Evolutionary conservation across 257 asterid genomes (phyloP).

Genomic region (Eucommia ulmoides): DNA sequence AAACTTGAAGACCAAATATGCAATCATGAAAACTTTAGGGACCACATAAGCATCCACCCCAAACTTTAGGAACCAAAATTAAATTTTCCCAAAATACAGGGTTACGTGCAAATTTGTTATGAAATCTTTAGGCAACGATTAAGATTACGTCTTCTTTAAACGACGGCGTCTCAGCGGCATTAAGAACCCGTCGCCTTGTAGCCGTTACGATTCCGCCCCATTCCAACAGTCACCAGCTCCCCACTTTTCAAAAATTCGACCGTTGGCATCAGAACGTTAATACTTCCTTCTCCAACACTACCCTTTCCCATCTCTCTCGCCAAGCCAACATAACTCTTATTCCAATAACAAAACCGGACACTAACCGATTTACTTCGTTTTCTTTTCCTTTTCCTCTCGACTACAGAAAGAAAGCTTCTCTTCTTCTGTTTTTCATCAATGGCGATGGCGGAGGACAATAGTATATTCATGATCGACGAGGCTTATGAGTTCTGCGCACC

Average conservation of each 20-base stretch:
- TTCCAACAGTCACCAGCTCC: conserved; percentile 12
- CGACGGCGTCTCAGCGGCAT: conserved; percentile 12
- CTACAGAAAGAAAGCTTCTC: neutral
- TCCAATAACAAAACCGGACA: no score
- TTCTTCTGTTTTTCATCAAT: conserved; percentile 3
- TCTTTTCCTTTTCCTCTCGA: neutral
- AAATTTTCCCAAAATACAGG: no score
- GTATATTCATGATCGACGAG: conserved; percentile 38
- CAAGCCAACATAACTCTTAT: neutral
- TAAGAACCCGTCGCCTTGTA: conserved; percentile 9
- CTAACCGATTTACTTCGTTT: neutral
- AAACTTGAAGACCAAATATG: no score
- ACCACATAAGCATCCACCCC: no score
- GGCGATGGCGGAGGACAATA: conserved; percentile 43
- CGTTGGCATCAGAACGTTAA: conserved; percentile 17
- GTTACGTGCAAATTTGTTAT: no score
- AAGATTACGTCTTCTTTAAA: no score
- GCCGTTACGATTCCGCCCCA: conserved; percentile 34
- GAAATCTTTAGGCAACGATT: no score
- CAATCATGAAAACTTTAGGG: no score
- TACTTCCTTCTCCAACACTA: neutral
- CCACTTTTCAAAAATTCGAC: conserved; percentile 19
- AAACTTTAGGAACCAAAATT: no score
- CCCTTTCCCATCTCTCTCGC: neutral
- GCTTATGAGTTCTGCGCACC: conserved; percentile 84